phyloP scores from a whole-genome alignment of 768 basidiomycete genomes.

The Trametes maxima region DNA sequence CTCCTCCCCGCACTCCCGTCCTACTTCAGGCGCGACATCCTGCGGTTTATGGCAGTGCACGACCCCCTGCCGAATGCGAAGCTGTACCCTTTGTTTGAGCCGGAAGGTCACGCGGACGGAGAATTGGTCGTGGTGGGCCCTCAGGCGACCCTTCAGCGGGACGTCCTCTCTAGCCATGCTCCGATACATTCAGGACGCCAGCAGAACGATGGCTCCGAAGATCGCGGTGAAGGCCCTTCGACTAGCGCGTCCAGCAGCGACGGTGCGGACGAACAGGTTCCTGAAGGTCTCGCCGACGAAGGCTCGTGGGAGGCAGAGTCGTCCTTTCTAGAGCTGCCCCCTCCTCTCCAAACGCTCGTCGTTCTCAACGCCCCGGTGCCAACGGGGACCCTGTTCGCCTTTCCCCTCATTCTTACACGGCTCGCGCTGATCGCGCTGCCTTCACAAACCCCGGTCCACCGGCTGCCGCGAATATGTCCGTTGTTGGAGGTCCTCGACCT shows the following conservation, averaged over 20 bases:
- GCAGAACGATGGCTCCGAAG: not conserved
- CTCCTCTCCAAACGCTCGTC: slow-evolving; percentile 48
- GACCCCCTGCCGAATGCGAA: slow-evolving; percentile 53
- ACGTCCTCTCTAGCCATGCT: slow-evolving; percentile 38
- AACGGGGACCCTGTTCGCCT: slow-evolving; percentile 45
- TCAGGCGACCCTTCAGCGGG: slow-evolving; percentile 44
- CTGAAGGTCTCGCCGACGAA: not conserved
- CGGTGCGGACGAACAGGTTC: not conserved
- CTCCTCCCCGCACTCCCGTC: slow-evolving; percentile 54
- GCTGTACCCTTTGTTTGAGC: slow-evolving; percentile 52
- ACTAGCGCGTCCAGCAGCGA: not conserved
- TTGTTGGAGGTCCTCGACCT: slow-evolving; percentile 65
- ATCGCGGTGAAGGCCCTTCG: slow-evolving; percentile 4
- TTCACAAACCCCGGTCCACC: slow-evolving; percentile 51
- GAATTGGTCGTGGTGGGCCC: slow-evolving; percentile 70
- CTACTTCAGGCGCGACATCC: slow-evolving; percentile 60
- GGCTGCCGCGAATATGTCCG: slow-evolving; percentile 62
- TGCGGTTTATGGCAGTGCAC: slow-evolving; percentile 61
- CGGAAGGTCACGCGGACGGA: slow-evolving; percentile 56
- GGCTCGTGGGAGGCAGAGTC: slow-evolving; percentile 25
- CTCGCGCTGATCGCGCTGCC: slow-evolving; percentile 60
- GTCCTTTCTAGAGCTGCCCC: slow-evolving; percentile 13
- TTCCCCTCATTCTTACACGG: slow-evolving; percentile 67
- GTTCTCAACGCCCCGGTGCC: slow-evolving; percentile 53
- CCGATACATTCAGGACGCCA: not conserved